Conservation (phyloP, 495 filamentous ascomycete species). For the Talaromyces liani region DNA sequence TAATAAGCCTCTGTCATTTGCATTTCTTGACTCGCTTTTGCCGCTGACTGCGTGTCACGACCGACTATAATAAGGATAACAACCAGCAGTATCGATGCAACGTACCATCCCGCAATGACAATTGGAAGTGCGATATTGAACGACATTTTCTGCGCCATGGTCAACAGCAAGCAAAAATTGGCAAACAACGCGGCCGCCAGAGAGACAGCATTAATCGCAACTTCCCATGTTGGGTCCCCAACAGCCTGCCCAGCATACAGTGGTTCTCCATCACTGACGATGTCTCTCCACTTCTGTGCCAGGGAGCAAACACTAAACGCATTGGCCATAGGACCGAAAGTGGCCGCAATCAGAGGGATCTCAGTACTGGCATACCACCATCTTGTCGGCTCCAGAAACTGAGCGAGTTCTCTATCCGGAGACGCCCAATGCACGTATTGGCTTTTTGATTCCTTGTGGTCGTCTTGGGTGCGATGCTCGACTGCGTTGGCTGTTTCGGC, state of each 20-base stretch:
- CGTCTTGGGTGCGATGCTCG: slow-evolving; percentile 29
- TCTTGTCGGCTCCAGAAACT: slow-evolving; percentile 28
- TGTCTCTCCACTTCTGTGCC: slow-evolving; percentile 59
- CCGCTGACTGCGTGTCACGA: neutral
- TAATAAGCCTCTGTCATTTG: slow-evolving; percentile 61
- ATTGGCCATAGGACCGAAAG: slow-evolving; percentile 76
- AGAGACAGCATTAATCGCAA: slow-evolving; percentile 66
- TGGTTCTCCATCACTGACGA: slow-evolving; percentile 43
- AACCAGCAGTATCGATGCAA: slow-evolving; percentile 60
- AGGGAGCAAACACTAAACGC: slow-evolving; percentile 77
- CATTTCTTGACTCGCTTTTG: slow-evolving; percentile 3
- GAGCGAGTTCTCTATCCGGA: neutral
- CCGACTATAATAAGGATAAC: slow-evolving; percentile 33
- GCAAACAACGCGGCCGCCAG: slow-evolving; percentile 61
- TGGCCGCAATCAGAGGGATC: slow-evolving; percentile 70
- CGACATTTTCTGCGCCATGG: slow-evolving; percentile 58
- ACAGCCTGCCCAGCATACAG: neutral
- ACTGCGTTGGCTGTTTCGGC: slow-evolving; percentile 37
- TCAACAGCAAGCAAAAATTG: slow-evolving; percentile 65
- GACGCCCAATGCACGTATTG: slow-evolving; percentile 4
- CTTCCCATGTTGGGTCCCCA: slow-evolving; percentile 39
- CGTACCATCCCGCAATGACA: slow-evolving; percentile 56
- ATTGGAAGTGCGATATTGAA: slow-evolving; percentile 57
- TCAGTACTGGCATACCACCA: slow-evolving; percentile 87
- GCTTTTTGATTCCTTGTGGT: slow-evolving; percentile 8